Evolutionary conservation across 176 grass and related monocot species (phyloP).

Genomic region (Juncus inflexus): DNA sequence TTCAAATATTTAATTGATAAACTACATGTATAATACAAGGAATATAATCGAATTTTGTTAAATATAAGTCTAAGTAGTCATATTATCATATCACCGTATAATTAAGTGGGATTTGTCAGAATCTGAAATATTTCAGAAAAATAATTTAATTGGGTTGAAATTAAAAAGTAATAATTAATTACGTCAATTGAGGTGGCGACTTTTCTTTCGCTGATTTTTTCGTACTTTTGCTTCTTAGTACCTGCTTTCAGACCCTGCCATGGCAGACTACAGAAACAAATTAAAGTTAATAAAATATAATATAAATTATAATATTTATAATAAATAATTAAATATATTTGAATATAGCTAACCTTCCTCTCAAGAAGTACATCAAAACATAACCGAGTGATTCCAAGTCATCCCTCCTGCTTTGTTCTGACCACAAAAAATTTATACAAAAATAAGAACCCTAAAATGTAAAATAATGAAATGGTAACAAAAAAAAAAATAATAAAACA

Average conservation of each 20-base stretch:
- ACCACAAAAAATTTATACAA: constrained; percentile 24
- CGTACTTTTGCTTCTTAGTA: constrained; percentile 92
- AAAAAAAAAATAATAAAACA: constrained; percentile 1
- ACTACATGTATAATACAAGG: constrained; percentile 5
- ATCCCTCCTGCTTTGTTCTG: constrained; percentile 97
- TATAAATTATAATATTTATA: background rate
- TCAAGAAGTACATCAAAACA: constrained; percentile 92
- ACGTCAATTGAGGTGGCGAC: constrained; percentile 84
- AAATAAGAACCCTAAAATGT: background rate
- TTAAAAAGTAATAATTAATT: background rate
- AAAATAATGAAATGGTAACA: constrained; percentile 1
- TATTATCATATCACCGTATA: too few relatives aligned
- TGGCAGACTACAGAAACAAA: constrained; percentile 44
- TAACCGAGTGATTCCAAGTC: constrained; percentile 97
- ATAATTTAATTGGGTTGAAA: too few relatives aligned
- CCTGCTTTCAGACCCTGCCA: constrained; percentile 95
- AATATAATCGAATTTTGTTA: constrained; percentile 1
- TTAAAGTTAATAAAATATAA: constrained; percentile 7
- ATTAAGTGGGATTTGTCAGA: too few relatives aligned
- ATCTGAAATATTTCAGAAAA: too few relatives aligned
- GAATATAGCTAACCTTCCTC: constrained; percentile 68
- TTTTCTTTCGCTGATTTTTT: constrained; percentile 88
- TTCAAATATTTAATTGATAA: background rate
- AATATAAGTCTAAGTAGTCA: background rate
- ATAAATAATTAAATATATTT: background rate